phyloP scores from a whole-genome alignment of 352 stramenopile genomes.

The Globisporangium barbulae region DNA sequence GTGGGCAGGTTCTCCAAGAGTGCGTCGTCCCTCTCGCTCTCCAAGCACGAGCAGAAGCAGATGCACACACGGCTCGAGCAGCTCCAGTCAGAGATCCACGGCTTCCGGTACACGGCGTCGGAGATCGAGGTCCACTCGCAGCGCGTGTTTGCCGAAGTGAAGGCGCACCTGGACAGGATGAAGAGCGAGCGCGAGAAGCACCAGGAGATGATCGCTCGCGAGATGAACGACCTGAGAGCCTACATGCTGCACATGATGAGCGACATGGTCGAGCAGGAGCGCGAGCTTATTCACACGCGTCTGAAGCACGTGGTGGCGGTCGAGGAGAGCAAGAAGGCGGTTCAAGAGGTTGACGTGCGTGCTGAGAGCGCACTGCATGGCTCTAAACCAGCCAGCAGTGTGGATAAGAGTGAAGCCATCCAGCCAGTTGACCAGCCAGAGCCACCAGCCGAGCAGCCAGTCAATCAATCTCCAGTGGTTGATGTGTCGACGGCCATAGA shows the following conservation, averaged over 20 bases:
- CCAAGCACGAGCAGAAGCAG: constrained; percentile 30
- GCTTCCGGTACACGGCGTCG: constrained; percentile 39
- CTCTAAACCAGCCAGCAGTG: not conserved
- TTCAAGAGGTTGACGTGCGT: not conserved
- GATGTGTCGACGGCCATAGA: not conserved
- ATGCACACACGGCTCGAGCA: constrained; percentile 44
- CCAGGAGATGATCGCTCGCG: constrained; percentile 53
- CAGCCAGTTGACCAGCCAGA: not conserved
- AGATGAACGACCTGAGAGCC: constrained; percentile 58
- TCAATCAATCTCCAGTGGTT: not conserved
- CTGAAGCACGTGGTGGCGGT: constrained; percentile 29
- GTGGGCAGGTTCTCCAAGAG: constrained; percentile 29
- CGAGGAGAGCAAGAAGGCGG: constrained; percentile 15
- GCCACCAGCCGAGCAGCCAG: not conserved
- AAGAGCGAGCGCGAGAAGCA: constrained; percentile 46
- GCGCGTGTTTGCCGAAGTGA: constrained; percentile 49
- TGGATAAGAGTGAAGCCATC: not conserved
- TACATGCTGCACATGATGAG: constrained; percentile 49
- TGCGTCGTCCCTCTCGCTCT: constrained; percentile 24
- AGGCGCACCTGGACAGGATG: constrained; percentile 42
- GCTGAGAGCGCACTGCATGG: not conserved
- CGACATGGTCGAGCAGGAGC: constrained; percentile 57
- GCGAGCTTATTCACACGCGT: constrained; percentile 37
- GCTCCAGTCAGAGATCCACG: constrained; percentile 51
- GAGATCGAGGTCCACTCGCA: constrained; percentile 58